Base-by-base conservation (phyloP, 352 stramenopile species). In the Pythium chondricola region DNA sequence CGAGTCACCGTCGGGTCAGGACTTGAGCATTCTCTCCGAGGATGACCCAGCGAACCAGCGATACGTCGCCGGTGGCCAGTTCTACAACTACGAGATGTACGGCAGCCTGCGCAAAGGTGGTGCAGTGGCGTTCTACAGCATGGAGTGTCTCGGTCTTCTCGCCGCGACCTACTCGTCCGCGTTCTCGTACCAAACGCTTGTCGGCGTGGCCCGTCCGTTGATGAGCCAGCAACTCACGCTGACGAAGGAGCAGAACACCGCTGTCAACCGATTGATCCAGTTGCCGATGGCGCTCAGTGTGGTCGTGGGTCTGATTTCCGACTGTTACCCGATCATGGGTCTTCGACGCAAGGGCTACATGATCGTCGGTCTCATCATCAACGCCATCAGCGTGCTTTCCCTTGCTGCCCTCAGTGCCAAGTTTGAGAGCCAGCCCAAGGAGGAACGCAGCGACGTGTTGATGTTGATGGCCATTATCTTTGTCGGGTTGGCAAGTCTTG, bases 311-410 rank as follows among this genome's bases (percentile, higher is more conserved):
- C 64, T 97, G 2, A 51, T 96, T 11, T 94, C 75, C 16, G 87
- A 97, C 58, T 95, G 74, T 42, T 90, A 94, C 53, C 88, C 91
- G 27, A 92, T 97, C 66, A 85, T 87, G 67, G 86, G 88, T 2
- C 69, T 91, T 16, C 85, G 83, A 18, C 75, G 88, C 38, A 96
- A 96, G 65, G 78, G 82, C 11, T 97, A 96, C 66, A 95, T 96
- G 68, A 82, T 95, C 30, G 48, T 93, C 27, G 91, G 91, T 5
- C 76, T 64, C 37, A 58, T 79, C 54, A 56, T 87, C 47, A 87
- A 83, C 49, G 76, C 59, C 24, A 58, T 75, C n/a, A 67, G 61
- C 20, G 63, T 87, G 33, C 72, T 87, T 25, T 44, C 63, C 24
- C 80, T 89, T 40, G 78, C 66, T 1, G 67, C 52, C 9, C 45